Evolutionary conservation across 1,284 basidiomycete genomes (phyloP), one percentile per base, ranked within the genome.

Genomic region (Cutaneotrichosporon daszewskae): DNA sequence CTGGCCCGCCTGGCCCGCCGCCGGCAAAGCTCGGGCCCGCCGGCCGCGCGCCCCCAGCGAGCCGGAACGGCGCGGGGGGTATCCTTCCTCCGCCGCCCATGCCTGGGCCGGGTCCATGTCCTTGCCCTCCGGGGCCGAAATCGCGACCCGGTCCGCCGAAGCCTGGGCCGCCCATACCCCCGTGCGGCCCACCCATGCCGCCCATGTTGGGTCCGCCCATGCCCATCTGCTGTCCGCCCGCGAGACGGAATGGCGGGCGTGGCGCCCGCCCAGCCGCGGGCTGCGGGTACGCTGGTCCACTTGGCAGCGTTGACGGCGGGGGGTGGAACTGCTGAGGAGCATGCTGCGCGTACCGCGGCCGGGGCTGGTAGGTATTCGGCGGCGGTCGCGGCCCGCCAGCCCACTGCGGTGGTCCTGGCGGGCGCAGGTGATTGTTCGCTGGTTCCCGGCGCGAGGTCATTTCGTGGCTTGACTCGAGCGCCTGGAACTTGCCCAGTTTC

Each of bases 401-500:
- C 20, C 29, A 28, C 33, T 29, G 39, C 4, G 20, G 28, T 19
- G 38, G 17, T 10, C 37, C 22, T n/a, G 42, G 29, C 16, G 43
- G 34, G 11, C 35, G 22, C 17, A 26, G 25, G 14, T 31, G n/a
- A 6, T 35, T n/a, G n/a, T n/a, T n/a, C n/a, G n/a, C n/a, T n/a
- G n/a, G 44, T 32, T 45, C 43, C n/a, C 45, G 18, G n/a, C 57
- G 49, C 10, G 53, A 56, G 8, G 64, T 66, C 59, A 67, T 65
- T 41, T 69, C 66, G 44, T 67, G 65, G 7, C 60, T 64, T 2
- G 59, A 60, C 16, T 60, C 59, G 27, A 66, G 58, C 3, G 37
- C 34, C 14, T 47, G 54, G 9, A 55, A 48, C 11, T 38, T 44
- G 65, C 82, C 84, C 0, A 85, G 82, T 69, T 85, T 83, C n/a